A percentile compares a stretch with the other conserved stretches of the same genome.
These are phyloP conservation scores for Podila clonocystis DNA, from an alignment of 192 early-diverging fungal genomes.

Conservation along the genomic window DNA sequence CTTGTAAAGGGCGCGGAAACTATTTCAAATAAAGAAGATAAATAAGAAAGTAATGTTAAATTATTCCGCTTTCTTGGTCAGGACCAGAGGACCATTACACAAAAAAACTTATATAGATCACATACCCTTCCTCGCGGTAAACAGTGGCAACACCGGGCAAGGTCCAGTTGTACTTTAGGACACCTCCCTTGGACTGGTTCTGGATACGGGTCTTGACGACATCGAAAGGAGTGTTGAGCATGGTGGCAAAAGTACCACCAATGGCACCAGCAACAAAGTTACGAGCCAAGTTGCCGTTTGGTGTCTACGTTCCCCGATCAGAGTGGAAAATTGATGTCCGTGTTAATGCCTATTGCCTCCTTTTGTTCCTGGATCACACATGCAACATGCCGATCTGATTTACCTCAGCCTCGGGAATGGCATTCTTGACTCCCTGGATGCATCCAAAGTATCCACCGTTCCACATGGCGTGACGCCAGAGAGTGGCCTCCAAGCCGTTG, in stretches of 20 bases:
- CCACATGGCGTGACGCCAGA: slow-evolving; percentile 95
- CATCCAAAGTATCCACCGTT: slow-evolving; percentile 97
- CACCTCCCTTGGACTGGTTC: slow-evolving; percentile 73
- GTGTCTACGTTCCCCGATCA: slow-evolving; percentile 51
- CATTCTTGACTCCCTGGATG: slow-evolving; percentile 73
- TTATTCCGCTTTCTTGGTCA: not conserved
- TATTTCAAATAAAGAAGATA: too few relatives aligned
- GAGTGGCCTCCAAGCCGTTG: slow-evolving; percentile 92
- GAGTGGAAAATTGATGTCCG: too few relatives aligned
- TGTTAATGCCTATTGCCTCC: not conserved
- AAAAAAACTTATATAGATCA: not conserved
- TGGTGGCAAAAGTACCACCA: slow-evolving; percentile 93
- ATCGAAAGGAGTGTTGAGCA: slow-evolving; percentile 95
- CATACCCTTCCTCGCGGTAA: slow-evolving; percentile 88
- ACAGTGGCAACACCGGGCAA: slow-evolving; percentile 81
- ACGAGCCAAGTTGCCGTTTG: slow-evolving; percentile 77
- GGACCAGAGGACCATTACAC: too few relatives aligned
- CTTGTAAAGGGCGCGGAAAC: slow-evolving; percentile 88
- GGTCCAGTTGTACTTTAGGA: slow-evolving; percentile 91
- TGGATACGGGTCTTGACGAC: slow-evolving; percentile 98
- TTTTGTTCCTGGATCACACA: not conserved
- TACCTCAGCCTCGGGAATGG: slow-evolving; percentile 82
- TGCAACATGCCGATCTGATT: not conserved
- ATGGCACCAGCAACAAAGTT: slow-evolving; percentile 94
- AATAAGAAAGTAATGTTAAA: slow-evolving; percentile 1